phyloP scores from a whole-genome alignment of 768 basidiomycete species.

The Tubosaeta brunneosetosa region DNA sequence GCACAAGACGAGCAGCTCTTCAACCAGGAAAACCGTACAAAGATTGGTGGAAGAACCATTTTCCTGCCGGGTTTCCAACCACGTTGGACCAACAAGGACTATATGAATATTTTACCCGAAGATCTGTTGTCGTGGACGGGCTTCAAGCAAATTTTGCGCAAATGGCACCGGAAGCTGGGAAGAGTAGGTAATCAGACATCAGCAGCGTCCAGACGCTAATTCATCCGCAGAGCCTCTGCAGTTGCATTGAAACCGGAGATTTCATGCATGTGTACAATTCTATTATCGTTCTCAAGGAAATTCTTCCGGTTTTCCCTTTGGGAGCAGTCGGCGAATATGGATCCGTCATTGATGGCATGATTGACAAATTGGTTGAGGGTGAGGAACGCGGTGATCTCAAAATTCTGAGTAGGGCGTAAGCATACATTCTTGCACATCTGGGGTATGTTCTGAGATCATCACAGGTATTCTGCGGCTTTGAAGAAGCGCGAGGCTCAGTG shows the following conservation, averaged over 20 bases:
- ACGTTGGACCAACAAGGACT: conserved; percentile 43
- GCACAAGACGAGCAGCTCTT: conserved; percentile 69
- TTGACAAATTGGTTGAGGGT: conserved; percentile 63
- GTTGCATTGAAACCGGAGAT: conserved; percentile 80
- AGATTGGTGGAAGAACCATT: conserved; percentile 53
- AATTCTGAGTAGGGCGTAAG: conserved; percentile 73
- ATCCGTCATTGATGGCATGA: conserved; percentile 48
- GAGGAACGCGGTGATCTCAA: conserved; percentile 85
- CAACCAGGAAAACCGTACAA: conserved; percentile 64
- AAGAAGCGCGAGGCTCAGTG: conserved; percentile 69
- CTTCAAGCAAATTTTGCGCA: conserved; percentile 67
- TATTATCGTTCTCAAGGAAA: conserved; percentile 89
- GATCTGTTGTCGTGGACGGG: conserved; percentile 65
- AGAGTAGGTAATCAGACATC: conserved; percentile 44
- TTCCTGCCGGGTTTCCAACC: conserved; percentile 69
- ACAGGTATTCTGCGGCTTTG: conserved; percentile 67
- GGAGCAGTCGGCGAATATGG: conserved; percentile 56
- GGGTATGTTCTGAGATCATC: conserved; percentile 5
- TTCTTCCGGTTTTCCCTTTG: conserved; percentile 84
- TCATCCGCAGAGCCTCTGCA: conserved; percentile 58
- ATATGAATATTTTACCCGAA: conserved; percentile 35
- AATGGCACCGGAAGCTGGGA: conserved; percentile 78
- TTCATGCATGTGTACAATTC: conserved; percentile 98
- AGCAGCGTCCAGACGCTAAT: not conserved
- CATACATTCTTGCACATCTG: conserved; percentile 8